Evolutionary conservation across 306 rosid species (phyloP).

Genomic region (Pyrus communis): DNA sequence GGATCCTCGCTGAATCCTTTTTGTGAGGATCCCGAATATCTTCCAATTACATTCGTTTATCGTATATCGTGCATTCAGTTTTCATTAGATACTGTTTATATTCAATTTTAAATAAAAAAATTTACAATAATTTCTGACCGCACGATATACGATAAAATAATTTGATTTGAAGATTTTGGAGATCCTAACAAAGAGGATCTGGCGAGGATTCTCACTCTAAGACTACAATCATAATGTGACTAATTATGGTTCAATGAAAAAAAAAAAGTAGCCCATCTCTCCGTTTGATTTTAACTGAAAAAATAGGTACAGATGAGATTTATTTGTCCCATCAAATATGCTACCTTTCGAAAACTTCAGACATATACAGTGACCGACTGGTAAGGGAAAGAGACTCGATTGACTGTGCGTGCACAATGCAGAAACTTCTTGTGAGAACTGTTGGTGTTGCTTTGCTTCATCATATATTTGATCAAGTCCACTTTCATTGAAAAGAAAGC

Average conservation of each 20-base stretch:
- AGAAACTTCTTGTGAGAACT: background rate
- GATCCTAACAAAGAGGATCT: no score
- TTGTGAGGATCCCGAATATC: no score
- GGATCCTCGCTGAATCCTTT: no score
- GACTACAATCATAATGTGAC: background rate
- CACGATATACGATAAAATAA: no score
- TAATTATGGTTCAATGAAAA: background rate
- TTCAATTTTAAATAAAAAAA: no score
- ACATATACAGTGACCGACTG: background rate
- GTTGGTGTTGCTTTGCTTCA: conserved; percentile 1
- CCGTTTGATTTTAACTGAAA: background rate
- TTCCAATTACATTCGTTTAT: no score
- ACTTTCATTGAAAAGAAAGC: background rate
- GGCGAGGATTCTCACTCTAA: no score
- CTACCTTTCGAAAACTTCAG: background rate
- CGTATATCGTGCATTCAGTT: no score
- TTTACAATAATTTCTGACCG: no score
- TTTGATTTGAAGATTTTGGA: no score
- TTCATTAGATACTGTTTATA: no score
- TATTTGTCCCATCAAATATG: background rate
- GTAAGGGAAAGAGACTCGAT: background rate
- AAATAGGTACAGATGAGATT: background rate
- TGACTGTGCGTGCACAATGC: background rate
- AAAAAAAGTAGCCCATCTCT: no score
- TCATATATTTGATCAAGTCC: background rate